Percentiles rank a stretch among this genome's conserved stretches.
phyloP scores from a whole-genome alignment of 768 basidiomycete species.

The Mycena chlorophos region DNA sequence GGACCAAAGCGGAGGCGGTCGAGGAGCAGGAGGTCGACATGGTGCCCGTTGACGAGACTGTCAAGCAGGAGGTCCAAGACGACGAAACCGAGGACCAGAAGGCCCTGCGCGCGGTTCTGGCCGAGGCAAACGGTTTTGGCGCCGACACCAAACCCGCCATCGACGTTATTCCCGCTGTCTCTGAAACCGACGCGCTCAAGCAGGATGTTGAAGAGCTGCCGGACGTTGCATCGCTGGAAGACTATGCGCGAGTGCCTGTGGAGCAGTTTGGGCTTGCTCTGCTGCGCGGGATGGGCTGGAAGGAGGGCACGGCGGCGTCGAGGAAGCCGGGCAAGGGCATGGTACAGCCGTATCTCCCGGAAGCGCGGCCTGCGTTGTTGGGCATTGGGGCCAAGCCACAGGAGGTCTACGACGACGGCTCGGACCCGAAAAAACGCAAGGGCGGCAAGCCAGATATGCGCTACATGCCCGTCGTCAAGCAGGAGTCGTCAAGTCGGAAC shows the following conservation, averaged over 20 bases:
- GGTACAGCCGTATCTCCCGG: slow-evolving; percentile 79
- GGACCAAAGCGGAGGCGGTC: slow-evolving; percentile 34
- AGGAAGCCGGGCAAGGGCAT: slow-evolving; percentile 61
- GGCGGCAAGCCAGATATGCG: slow-evolving; percentile 59
- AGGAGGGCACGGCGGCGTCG: slow-evolving; percentile 72
- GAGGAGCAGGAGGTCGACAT: slow-evolving; percentile 25
- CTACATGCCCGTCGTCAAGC: slow-evolving; percentile 82
- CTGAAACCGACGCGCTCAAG: slow-evolving; percentile 81
- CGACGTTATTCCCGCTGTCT: slow-evolving; percentile 65
- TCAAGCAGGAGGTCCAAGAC: slow-evolving; percentile 34
- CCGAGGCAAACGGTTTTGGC: slow-evolving; percentile 45
- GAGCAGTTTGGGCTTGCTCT: slow-evolving; percentile 92
- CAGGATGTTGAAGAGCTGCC: slow-evolving; percentile 84
- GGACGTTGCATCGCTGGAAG: slow-evolving; percentile 71
- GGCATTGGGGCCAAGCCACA: slow-evolving; percentile 94
- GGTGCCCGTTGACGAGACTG: too few species aligned
- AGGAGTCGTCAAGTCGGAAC: slow-evolving; percentile 43
- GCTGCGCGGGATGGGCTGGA: slow-evolving; percentile 96
- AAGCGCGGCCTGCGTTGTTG: slow-evolving; percentile 78
- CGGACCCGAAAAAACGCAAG: slow-evolving; percentile 45
- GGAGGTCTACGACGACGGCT: slow-evolving; percentile 71
- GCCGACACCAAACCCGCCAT: slow-evolving; percentile 42
- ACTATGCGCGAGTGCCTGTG: slow-evolving; percentile 89
- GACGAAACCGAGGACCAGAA: slow-evolving; percentile 74
- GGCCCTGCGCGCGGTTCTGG: slow-evolving; percentile 79